Percentiles rank a stretch among this genome's conserved stretches.
These are phyloP conservation scores for Metschnikowia picachoensis DNA, from an alignment of 805 yeast species.

Conservation along the genomic window DNA sequence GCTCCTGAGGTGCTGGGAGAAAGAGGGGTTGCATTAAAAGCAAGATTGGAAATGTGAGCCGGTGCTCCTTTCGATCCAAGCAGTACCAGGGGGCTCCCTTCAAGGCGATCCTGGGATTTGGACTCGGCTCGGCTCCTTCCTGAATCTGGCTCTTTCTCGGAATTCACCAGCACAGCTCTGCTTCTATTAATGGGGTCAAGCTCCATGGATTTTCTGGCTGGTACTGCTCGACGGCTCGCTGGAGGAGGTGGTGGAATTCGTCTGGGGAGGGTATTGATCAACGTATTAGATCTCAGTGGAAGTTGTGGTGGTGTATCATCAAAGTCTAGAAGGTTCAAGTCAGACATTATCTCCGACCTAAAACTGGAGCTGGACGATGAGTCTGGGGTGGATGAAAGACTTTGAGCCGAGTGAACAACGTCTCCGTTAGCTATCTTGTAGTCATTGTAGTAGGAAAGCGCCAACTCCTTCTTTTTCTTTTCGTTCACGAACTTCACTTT, in stretches of 20 bases:
- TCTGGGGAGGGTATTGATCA: constrained; percentile 18
- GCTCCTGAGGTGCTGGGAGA: constrained; percentile 34
- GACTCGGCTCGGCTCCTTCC: background rate
- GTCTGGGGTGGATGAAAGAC: constrained; percentile 6
- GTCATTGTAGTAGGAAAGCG: constrained; percentile 25
- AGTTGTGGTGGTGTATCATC: constrained; percentile 22
- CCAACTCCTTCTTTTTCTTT: constrained; percentile 25
- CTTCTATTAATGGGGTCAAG: background rate
- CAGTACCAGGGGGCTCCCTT: constrained; percentile 8
- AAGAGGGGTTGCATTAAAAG: constrained; percentile 36
- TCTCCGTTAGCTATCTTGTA: constrained; percentile 30
- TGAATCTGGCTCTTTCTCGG: background rate
- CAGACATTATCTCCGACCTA: constrained; percentile 29
- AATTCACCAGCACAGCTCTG: background rate
- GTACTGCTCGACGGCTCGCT: constrained; percentile 15
- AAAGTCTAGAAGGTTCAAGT: constrained; percentile 35
- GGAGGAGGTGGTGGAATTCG: constrained; percentile 34
- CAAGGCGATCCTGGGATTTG: constrained; percentile 8
- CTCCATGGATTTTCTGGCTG: background rate
- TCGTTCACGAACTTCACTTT: constrained; percentile 63
- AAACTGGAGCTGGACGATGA: constrained; percentile 15
- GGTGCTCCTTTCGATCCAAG: constrained; percentile 10
- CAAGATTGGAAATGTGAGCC: constrained; percentile 19
- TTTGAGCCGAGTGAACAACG: constrained; percentile 6
- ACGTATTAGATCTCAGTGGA: constrained; percentile 18